A percentile compares a stretch with the other conserved stretches of the same genome.
These are phyloP conservation scores for Oryza meyeriana DNA, from an alignment of 176 grass and related monocot species.

Conservation along the genomic window DNA sequence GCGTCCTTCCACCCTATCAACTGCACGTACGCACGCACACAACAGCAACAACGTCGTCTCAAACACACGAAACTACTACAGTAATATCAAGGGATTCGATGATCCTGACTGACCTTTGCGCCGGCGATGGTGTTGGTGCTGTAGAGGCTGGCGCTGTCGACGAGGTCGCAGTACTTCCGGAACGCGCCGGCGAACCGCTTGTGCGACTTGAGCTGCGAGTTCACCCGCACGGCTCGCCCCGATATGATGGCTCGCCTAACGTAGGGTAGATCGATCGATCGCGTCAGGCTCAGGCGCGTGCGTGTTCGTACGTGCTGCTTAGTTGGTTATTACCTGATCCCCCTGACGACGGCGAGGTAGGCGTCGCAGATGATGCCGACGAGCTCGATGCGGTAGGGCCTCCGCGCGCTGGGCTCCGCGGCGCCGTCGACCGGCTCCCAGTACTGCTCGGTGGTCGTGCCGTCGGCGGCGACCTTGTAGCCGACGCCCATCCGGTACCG, in stretches of 20 bases:
- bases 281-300: not conserved
- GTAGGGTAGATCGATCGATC: not conserved
- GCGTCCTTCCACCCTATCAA: constrained; percentile 79
- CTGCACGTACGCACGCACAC: constrained; percentile 16
- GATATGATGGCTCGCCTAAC: constrained; percentile 84
- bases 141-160: constrained; percentile 82
- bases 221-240: constrained; percentile 80
- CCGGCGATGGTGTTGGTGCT: constrained; percentile 74
- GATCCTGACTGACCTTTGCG: constrained; percentile 70
- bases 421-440: constrained; percentile 57
- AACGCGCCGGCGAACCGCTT: constrained; percentile 79
- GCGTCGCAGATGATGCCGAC: constrained; percentile 84
- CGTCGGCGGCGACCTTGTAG: constrained; percentile 76
- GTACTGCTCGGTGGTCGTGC: constrained; percentile 69
- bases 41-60: no score
- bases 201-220: constrained; percentile 88
- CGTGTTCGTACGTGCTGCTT: no score
- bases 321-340: constrained; percentile 50
- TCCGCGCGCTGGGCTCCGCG: constrained; percentile 9
- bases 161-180: constrained; percentile 72
- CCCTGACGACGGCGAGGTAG: constrained; percentile 85
- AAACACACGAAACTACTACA: no score
- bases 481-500: constrained; percentile 88
- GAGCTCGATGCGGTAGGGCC: constrained; percentile 88
- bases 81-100: not conserved